phyloP scores from a whole-genome alignment of 2,329 filamentous ascomycete species.

The Incumbomyces lentus region DNA sequence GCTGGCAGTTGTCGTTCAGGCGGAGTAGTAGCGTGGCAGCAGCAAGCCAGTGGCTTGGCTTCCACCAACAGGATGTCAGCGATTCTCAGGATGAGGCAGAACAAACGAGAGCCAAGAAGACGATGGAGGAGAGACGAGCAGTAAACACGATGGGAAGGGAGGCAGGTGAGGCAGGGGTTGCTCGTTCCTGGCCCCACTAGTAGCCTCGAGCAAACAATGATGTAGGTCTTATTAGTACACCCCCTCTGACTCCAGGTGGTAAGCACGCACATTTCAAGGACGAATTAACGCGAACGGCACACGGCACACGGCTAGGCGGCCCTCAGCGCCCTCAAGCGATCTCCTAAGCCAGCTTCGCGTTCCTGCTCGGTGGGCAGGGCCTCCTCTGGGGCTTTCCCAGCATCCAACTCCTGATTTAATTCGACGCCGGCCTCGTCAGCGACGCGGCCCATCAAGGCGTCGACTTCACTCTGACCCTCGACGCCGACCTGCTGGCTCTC shows the following conservation, averaged over 20 bases:
- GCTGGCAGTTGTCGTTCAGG: too few species aligned
- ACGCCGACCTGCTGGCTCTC: conserved; percentile 22
- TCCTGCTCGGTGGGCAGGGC: conserved; percentile 18
- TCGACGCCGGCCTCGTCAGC: conserved; percentile 83
- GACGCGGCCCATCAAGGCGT: conserved; percentile 72
- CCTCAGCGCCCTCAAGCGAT: conserved; percentile 25
- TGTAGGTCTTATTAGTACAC: not conserved
- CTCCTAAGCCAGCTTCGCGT: conserved; percentile 25
- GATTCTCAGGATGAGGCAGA: too few species aligned
- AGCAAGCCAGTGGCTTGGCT: too few species aligned
- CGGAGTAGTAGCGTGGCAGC: too few species aligned
- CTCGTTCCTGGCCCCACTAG: not conserved
- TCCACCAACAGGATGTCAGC: too few species aligned
- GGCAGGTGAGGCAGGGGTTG: not conserved
- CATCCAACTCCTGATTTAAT: conserved; percentile 62
- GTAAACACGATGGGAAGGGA: not conserved
- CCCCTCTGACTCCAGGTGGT: not conserved
- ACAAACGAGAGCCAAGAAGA: too few species aligned
- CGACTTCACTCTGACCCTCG: conserved; percentile 73
- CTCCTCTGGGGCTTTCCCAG: conserved; percentile 41
- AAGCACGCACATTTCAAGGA: not conserved
- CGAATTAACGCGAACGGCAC: not conserved
- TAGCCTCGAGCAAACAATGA: not conserved
- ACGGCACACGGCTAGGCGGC: conserved; percentile 14
- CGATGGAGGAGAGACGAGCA: not conserved